Evolutionary conservation across 2,329 filamentous ascomycete species (phyloP).

Genomic region (Aureobasidium sp.): DNA sequence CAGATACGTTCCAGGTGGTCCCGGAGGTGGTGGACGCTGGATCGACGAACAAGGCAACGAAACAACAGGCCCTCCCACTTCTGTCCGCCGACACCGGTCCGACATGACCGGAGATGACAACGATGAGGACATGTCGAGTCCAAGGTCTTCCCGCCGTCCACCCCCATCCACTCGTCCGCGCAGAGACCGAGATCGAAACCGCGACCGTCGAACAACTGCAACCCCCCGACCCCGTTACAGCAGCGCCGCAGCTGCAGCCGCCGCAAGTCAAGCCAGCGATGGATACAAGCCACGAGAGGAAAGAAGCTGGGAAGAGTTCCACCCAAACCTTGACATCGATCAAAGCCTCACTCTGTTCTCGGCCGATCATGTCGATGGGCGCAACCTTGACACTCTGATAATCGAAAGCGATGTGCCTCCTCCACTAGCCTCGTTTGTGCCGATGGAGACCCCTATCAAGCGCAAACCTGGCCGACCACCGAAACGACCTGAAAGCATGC

Average conservation of each 20-base stretch:
- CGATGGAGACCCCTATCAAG: slow-evolving; percentile 35
- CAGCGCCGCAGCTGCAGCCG: slow-evolving; percentile 77
- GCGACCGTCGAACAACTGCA: slow-evolving; percentile 30
- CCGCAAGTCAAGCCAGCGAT: slow-evolving; percentile 81
- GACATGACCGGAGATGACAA: slow-evolving; percentile 13
- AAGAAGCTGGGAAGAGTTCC: slow-evolving; percentile 95
- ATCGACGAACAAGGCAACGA: slow-evolving; percentile 62
- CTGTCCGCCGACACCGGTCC: slow-evolving; percentile 2
- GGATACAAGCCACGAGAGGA: slow-evolving; percentile 97
- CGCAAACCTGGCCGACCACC: slow-evolving; percentile 56
- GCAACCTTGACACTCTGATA: slow-evolving; percentile 20
- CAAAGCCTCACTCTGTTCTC: slow-evolving; percentile 67
- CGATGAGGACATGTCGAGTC: slow-evolving; percentile 4
- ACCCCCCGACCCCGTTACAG: slow-evolving; percentile 61
- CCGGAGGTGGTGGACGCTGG: slow-evolving; percentile 77
- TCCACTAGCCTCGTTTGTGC: slow-evolving; percentile 15
- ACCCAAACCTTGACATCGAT: slow-evolving; percentile 89
- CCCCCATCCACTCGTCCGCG: slow-evolving; percentile 19
- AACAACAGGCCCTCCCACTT: slow-evolving; percentile 26
- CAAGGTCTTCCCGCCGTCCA: slow-evolving; percentile 13
- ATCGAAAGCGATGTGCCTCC: background rate
- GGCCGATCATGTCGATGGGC: slow-evolving; percentile 77
- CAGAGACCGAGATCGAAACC: slow-evolving; percentile 33
- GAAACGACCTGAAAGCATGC: slow-evolving; percentile 52
- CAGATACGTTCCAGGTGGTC: slow-evolving; percentile 74